Conservation (phyloP, 2,329 filamentous ascomycete species). For the Sphaerulina vaccinii region DNA sequence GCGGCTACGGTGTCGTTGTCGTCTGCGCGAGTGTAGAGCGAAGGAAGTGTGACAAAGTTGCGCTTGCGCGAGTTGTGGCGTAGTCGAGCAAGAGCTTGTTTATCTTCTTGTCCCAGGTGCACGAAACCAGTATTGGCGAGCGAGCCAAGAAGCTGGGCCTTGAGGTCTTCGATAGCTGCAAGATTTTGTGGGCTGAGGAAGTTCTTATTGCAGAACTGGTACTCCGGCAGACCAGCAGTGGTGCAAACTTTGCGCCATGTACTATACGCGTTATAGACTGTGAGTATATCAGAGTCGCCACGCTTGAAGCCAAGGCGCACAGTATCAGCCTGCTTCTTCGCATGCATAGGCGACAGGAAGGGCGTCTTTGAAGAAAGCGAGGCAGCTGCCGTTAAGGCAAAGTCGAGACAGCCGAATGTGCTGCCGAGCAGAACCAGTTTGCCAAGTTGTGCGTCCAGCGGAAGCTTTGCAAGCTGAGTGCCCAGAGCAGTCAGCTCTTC, state of each 20-base stretch:
- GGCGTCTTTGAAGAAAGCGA: slow-evolving; percentile 94
- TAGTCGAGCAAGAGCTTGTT: slow-evolving; percentile 64
- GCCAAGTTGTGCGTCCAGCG: slow-evolving; percentile 89
- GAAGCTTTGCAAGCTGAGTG: slow-evolving; percentile 79
- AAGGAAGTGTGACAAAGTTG: slow-evolving; percentile 80
- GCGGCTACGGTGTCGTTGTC: slow-evolving; percentile 76
- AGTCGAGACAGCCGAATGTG: slow-evolving; percentile 88
- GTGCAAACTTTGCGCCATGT: slow-evolving; percentile 83
- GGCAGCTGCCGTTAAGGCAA: slow-evolving; percentile 85
- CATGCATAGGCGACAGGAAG: slow-evolving; percentile 82
- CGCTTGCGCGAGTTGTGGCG: slow-evolving; percentile 64
- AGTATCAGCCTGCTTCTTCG: slow-evolving; percentile 76
- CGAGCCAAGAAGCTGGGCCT: slow-evolving; percentile 82
- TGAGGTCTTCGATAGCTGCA: slow-evolving; percentile 90
- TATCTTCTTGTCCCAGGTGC: slow-evolving; percentile 70
- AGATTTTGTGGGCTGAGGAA: slow-evolving; percentile 88
- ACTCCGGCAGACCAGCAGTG: slow-evolving; percentile 69
- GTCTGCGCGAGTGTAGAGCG: slow-evolving; percentile 71
- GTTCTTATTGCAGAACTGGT: slow-evolving; percentile 90
- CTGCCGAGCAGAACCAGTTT: slow-evolving; percentile 86
- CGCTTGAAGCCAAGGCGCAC: slow-evolving; percentile 76
- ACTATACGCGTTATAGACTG: slow-evolving; percentile 88
- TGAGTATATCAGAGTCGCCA: slow-evolving; percentile 87
- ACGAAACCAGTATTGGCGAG: slow-evolving; percentile 84
- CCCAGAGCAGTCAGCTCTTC: slow-evolving; percentile 89